Percentiles rank a stretch among this genome's conserved stretches.
phyloP scores from a whole-genome alignment of 306 rosid genomes.

The Carpinus viminea region DNA sequence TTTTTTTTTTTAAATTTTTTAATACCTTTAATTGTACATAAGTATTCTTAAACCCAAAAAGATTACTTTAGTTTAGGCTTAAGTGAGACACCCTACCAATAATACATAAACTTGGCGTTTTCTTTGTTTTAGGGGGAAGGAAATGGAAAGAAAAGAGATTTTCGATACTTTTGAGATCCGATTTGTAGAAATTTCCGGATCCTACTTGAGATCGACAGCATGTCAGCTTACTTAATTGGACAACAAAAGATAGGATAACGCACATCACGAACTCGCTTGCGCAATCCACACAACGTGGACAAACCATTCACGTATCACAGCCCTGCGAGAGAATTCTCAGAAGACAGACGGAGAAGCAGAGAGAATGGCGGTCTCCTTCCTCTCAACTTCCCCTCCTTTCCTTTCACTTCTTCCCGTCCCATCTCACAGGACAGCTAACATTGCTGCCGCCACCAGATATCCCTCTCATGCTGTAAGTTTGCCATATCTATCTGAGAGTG shows the following conservation, averaged over 20 bases:
- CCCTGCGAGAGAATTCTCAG: background rate
- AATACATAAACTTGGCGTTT: no score
- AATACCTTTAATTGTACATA: no score
- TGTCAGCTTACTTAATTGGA: background rate
- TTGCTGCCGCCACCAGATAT: constrained; percentile 32
- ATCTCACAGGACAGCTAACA: constrained; percentile 23
- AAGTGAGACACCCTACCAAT: no score
- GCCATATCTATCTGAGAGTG: background rate
- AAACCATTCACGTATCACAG: background rate
- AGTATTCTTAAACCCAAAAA: no score
- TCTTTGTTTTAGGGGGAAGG: no score
- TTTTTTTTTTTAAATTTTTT: no score
- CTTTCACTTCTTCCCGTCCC: constrained; percentile 44
- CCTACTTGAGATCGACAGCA: constrained; percentile 12
- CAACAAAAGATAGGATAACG: constrained; percentile 37
- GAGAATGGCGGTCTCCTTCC: constrained; percentile 68
- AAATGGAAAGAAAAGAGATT: no score
- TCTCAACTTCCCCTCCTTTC: constrained; percentile 54
- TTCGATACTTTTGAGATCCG: no score
- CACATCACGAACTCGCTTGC: constrained; percentile 12
- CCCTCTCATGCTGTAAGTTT: constrained; percentile 58
- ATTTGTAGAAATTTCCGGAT: background rate
- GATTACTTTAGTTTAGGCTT: no score
- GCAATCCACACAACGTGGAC: constrained; percentile 19
- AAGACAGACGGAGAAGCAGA: constrained; percentile 8